phyloP scores from a whole-genome alignment of 78 protist genomes.

The Isochrysis galbana region DNA sequence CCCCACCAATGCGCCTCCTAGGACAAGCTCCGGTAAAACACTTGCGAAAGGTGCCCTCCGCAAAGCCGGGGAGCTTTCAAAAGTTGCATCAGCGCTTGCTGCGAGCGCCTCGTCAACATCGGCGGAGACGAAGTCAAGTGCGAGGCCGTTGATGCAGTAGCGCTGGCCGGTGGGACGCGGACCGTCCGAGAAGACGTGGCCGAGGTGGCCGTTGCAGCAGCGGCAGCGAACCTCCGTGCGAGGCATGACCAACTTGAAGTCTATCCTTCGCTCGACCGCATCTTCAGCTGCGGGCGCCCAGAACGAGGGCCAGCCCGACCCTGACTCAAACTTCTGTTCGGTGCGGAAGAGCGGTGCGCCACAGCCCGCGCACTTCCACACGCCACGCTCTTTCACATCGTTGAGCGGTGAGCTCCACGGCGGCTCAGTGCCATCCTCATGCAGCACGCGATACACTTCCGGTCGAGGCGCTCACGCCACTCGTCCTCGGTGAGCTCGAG shows the following conservation, averaged over 20 bases:
- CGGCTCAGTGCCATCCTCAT: background rate
- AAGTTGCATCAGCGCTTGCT: background rate
- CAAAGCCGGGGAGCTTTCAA: background rate
- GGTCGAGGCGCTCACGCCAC: background rate
- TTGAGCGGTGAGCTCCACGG: background rate
- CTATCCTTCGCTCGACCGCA: background rate
- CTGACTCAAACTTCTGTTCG: background rate
- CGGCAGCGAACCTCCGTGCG: background rate
- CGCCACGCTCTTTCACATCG: background rate
- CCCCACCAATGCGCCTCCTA: background rate
- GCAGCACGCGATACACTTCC: background rate
- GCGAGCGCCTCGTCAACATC: background rate
- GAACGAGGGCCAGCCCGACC: conserved; percentile 21
- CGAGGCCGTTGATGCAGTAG: background rate
- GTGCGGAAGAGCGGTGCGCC: background rate
- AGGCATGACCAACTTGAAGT: background rate
- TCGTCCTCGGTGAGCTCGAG: background rate
- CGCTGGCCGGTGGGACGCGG: background rate
- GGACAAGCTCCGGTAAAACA: background rate
- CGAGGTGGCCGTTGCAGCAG: background rate
- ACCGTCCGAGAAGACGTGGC: conserved; percentile 4
- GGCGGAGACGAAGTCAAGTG: background rate
- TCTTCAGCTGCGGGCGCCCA: background rate
- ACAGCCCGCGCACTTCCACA: background rate
- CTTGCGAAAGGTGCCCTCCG: background rate